Conservation (phyloP, 2,329 filamentous ascomycete genomes). For the Fusarium napiforme region DNA sequence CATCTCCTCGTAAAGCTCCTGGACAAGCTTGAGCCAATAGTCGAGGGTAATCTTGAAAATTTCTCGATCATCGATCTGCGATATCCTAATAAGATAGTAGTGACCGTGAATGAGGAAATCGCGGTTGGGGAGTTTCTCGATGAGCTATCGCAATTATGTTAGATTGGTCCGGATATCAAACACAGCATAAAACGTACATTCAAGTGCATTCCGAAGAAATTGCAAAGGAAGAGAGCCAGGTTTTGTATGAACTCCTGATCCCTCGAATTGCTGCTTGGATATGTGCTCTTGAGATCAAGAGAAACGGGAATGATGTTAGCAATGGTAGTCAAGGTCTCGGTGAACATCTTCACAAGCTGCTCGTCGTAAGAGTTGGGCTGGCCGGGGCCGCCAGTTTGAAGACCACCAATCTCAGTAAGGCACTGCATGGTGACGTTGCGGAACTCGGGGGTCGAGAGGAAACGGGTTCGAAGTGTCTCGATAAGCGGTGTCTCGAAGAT, state of each 20-base stretch:
- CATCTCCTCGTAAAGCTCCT: slow-evolving; percentile 99
- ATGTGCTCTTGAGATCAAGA: slow-evolving; percentile 90
- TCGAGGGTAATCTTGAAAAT: slow-evolving; percentile 99
- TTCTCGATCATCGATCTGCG: slow-evolving; percentile 97
- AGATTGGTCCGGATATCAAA: slow-evolving; percentile 24
- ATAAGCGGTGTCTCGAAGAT: slow-evolving; percentile 99
- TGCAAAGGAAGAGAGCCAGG: slow-evolving; percentile 92
- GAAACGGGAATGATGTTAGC: slow-evolving; percentile 91
- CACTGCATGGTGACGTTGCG: slow-evolving; percentile 97
- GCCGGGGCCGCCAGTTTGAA: slow-evolving; percentile 81
- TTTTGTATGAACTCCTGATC: slow-evolving; percentile 99
- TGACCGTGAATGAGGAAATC: slow-evolving; percentile 96
- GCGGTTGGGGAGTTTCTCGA: slow-evolving; percentile 94
- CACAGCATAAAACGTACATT: slow-evolving; percentile 64
- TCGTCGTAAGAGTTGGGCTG: slow-evolving; percentile 85
- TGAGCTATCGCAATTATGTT: slow-evolving; percentile 66
- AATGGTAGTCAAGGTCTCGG: slow-evolving; percentile 91
- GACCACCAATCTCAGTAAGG: slow-evolving; percentile 93
- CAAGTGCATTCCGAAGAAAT: slow-evolving; percentile 95
- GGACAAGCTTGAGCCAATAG: slow-evolving; percentile 98
- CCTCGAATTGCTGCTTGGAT: slow-evolving; percentile 87
- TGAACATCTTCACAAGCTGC: slow-evolving; percentile 98
- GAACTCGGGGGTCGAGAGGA: slow-evolving; percentile 93
- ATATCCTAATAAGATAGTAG: slow-evolving; percentile 98
- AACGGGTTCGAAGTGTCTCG: slow-evolving; percentile 90